These are phyloP conservation scores for Hevea brasiliensis DNA, from an alignment of 345 rosid genomes.

Conservation along the genomic window DNA sequence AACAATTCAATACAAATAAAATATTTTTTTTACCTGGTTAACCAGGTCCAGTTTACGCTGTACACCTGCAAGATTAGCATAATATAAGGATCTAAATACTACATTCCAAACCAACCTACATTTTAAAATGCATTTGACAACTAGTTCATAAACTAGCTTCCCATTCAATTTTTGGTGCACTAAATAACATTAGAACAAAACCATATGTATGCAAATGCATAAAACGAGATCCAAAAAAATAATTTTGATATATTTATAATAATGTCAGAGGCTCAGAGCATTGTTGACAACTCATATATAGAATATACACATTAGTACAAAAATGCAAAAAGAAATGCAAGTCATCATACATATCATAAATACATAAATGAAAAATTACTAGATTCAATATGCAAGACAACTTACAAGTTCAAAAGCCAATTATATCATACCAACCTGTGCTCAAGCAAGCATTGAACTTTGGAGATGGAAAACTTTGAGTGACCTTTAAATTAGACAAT, in stretches of 20 bases:
- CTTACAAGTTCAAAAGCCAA: background rate
- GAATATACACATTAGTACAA: background rate
- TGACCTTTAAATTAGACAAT: slow-evolving; percentile 45
- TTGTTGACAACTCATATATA: no score
- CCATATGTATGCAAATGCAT: background rate
- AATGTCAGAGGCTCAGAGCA: no score
- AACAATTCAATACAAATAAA: background rate
- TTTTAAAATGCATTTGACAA: background rate
- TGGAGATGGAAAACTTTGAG: slow-evolving; percentile 40
- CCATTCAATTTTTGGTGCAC: background rate
- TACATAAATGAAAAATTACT: background rate
- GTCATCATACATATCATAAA: background rate
- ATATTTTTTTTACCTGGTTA: slow-evolving; percentile 42
- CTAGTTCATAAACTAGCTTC: background rate
- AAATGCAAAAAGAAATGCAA: no score
- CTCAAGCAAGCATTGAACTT: slow-evolving; percentile 47
- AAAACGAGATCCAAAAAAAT: background rate
- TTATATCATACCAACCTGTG: slow-evolving; percentile 33
- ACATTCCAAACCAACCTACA: background rate
- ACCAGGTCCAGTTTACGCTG: slow-evolving; percentile 61
- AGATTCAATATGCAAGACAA: background rate
- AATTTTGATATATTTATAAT: no score
- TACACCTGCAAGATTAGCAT: slow-evolving; percentile 40
- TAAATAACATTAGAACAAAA: background rate
- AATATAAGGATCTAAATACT: slow-evolving; percentile 1